Evolutionary conservation across 192 early-diverging fungal species (phyloP), one percentile per base, ranked within the genome.

Genomic region (Backusella circina): DNA sequence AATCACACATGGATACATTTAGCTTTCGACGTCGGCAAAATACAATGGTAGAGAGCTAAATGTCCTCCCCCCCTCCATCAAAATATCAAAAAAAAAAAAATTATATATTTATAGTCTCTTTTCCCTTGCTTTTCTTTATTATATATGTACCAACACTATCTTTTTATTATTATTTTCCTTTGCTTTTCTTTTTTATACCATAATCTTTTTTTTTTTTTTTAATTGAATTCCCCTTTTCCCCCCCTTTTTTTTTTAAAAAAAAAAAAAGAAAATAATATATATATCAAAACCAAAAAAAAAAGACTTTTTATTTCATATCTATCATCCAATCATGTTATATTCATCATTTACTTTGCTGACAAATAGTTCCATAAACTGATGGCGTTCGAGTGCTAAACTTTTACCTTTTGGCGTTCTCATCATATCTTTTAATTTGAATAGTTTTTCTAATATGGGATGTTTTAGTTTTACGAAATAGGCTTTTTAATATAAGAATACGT

Each of bases 331-430:
- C 82, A 86, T 77, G 31, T 80, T 74, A 77, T 77, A 84, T 79
- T 93, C 92, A 30, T 83, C 67, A 21, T 89, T 82, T 30, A 92
- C 79, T 57, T 88, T 87, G 15, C 77, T 35, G 12, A 93, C 79
- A 75, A 91, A 93, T 4, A 71, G 18, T 6, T 74, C 38, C 89
- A 93, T 90, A 38, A 89, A 85, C 26, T 78, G 73, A 64, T 91
- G 85, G 5, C 92, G 81, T 77, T 84, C 81, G 69, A 84, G 66
- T 2, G 89, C 92, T 84, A 91, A 86, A 65, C 77, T 70, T 50
- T 80, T 69, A 0, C 87, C 92, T 16, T 66, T 65, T 3, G 81
- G 64, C 1, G 92, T 93, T 75, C 90, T 86, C 89, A 93, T 90
- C 88, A 89, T 90, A 26, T 76, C 75, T 51, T 84, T 84, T 16